Base-by-base conservation (phyloP, 2,329 filamentous ascomycete genomes). In the Diaporthe helianthi region DNA sequence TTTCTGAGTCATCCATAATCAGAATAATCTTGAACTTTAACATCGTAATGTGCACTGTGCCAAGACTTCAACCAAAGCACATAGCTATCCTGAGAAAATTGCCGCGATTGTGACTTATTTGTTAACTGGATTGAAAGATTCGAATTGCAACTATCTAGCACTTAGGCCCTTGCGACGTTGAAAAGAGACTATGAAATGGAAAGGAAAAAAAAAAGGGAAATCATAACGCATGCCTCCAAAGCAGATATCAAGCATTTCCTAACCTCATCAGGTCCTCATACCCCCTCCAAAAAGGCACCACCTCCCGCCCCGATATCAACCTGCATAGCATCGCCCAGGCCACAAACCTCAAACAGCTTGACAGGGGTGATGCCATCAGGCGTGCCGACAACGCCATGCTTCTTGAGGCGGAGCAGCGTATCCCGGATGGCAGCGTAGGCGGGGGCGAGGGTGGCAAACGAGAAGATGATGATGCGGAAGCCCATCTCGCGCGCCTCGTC, bases 401-500 rank as follows among this genome's bases (percentile, higher is more conserved):
- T 72, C 78, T 82, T 83, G 19, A 85, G 72, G 22, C 74, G 72
- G 26, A 76, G 69, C 19, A 82, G 73, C 4, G 77, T 80, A 26
- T 79, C 79, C 46, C 76, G 76, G 19, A 85, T 82, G 6, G 81
- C 82, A 10, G 77, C 71, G 65, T 83, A 83, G 0, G 82, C 84
- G 6, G 85, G 83, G 15, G 80, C 84, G 49, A 88, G 76, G 0
- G 83, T 80, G 9, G 82, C 78, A 60, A 83, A 83, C 5, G 86
- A 86, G 74, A 86, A 87, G 68, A 90, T 90, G 55, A 88, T 85
- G 68, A 90, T 81, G 69, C 83, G 82, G 76, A 86, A 90, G 0
- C 88, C 88, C 73, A 89, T 80, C 49, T 84, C 79, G 70, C 81
- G 80, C 9, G 87, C 87, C 73, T 89, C 84, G 0, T 83, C 76